phyloP scores from a whole-genome alignment of 805 yeast species.

The Cyberlindnera misumaiensis region DNA sequence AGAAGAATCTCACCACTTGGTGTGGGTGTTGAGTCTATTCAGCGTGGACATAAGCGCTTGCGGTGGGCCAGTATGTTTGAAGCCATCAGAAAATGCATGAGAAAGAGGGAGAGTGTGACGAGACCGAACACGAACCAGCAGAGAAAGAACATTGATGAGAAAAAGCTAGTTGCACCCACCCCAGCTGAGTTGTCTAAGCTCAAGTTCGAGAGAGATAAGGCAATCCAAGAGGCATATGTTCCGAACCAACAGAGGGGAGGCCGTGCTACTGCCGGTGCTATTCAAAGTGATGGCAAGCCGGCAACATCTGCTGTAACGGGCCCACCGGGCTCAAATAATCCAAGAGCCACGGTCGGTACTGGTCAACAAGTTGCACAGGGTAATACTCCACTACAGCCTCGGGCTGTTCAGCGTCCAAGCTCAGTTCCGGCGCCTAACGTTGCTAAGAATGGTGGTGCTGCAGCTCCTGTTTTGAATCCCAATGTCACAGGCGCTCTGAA shows the following conservation, averaged over 20 bases:
- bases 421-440: conserved; percentile 12
- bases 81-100: conserved; percentile 84
- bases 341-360: not conserved
- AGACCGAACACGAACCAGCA: conserved; percentile 45
- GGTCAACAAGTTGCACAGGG: conserved; percentile 1
- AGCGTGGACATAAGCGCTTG: conserved; percentile 83
- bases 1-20: conserved; percentile 88
- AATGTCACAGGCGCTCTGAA: conserved; percentile 2
- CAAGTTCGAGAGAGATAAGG: conserved; percentile 81
- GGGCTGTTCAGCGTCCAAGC: conserved; percentile 8
- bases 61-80: conserved; percentile 98
- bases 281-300: conserved; percentile 16
- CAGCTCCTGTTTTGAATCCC: conserved; percentile 2
- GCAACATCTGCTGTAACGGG: not conserved
- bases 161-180: conserved; percentile 52
- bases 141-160: conserved; percentile 34
- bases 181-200: conserved; percentile 81
- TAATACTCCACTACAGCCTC: not conserved
- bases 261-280: conserved; percentile 20
- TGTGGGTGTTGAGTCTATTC: conserved; percentile 87
- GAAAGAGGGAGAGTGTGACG: conserved; percentile 76
- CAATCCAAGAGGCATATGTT: conserved; percentile 68
- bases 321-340: conserved; percentile 3
- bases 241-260: conserved; percentile 24
- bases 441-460: not conserved